Base-by-base conservation (phyloP, 1,284 basidiomycete species). In the Entoloma clypeatum region DNA sequence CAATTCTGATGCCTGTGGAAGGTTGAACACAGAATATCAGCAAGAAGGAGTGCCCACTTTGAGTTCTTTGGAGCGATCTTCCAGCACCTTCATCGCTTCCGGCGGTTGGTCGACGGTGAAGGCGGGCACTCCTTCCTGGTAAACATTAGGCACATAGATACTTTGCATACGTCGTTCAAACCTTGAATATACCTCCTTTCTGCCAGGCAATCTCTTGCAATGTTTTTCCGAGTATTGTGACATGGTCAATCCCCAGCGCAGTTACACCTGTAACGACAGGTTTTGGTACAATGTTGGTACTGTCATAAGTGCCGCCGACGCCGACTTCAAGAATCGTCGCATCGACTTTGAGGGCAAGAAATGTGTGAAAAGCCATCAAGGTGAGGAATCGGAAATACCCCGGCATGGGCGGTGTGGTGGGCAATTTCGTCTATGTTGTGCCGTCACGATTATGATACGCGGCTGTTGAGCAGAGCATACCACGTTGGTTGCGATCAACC, bases 101-200 rank as follows among this genome's bases (percentile, higher is more conserved):
- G 65, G 60, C 3, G 83, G 81, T 59, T 97, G 92, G 31, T 75
- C 62, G 4, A 96, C 88, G 2, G 86, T 85, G 36, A 95, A 69
- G 2, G 96, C 96, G 1, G 91, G 89, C 1, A 89, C 89, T 17
- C 79, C 86, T 59, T 79, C 65, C 86, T 90, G 48, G 28, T 30
- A 19, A 24, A 11, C 25, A 14, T 23, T 48, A 24, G 14, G 42
- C 25, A 33, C 10, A 24, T 8, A 36, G 31, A 9, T 27, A 41
- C 7, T 6, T 27, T 10, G 22, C 13, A 32, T 18, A 29, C 25
- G 3, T 7, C 34, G 11, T 11, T 23, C 59, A 19, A 46, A 79
- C 84, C 74, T 99, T 99, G 68, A 88, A 99, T 41, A 99, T 99
- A 1, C 96, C 96, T 18, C 86, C 92, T 61, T 99, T 99, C 59